Evolutionary conservation across 345 rosid genomes (phyloP).

Genomic region (Adansonia digitata): DNA sequence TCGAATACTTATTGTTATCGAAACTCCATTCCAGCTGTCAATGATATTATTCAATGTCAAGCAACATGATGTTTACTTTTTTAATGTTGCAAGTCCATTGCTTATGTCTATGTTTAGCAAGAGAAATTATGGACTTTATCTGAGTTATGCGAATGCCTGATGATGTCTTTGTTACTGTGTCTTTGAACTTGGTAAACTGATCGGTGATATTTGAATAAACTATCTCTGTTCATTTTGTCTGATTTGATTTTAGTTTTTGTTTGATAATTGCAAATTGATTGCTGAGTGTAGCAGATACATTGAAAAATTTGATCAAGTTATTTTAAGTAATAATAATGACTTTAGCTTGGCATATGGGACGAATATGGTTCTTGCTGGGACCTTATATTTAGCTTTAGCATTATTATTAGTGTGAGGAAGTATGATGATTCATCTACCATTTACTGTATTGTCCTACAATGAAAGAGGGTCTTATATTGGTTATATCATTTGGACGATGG

Average conservation of each 20-base stretch:
- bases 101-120: background rate
- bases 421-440: background rate
- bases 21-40: background rate
- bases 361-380: background rate
- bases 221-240: background rate
- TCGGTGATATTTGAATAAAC: background rate
- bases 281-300: background rate
- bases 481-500: background rate
- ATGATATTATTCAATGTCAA: background rate
- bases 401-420: background rate
- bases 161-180: background rate
- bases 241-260: background rate
- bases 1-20: background rate
- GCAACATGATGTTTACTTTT: background rate
- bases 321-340: background rate
- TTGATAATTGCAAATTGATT: background rate
- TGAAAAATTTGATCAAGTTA: background rate
- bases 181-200: background rate
- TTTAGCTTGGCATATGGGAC: background rate
- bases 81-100: background rate
- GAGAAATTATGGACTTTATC: background rate
- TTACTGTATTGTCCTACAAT: background rate
- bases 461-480: background rate
- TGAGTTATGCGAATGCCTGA: background rate
- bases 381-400: background rate